Percentiles rank a stretch among this genome's conserved stretches.
phyloP scores from a whole-genome alignment of 495 filamentous ascomycete species.

The Annulohypoxylon moriforme region DNA sequence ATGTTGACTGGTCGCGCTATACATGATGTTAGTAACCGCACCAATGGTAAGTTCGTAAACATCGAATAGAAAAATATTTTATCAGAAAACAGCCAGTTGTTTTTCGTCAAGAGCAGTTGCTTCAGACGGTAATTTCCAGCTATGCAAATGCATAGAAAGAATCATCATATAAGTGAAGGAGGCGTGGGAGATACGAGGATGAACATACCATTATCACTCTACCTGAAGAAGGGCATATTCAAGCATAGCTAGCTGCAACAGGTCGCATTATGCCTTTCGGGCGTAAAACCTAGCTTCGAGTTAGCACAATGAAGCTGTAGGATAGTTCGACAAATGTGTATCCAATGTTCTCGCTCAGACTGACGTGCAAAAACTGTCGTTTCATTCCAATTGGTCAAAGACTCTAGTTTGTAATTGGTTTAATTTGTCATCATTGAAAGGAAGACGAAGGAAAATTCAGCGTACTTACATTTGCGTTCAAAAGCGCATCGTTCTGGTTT shows the following conservation, averaged over 20 bases:
- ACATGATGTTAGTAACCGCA: slow-evolving; percentile 17
- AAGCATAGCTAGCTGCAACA: not conserved
- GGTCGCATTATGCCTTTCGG: not conserved
- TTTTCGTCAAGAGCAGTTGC: slow-evolving; percentile 77
- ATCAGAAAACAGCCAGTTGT: slow-evolving; percentile 94
- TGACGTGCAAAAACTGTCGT: slow-evolving; percentile 99
- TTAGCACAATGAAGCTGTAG: slow-evolving; percentile 42
- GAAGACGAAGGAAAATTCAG: slow-evolving; percentile 6
- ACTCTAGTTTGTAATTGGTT: slow-evolving; percentile 99
- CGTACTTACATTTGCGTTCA: slow-evolving; percentile 40
- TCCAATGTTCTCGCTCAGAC: slow-evolving; percentile 74
- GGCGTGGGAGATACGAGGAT: not conserved
- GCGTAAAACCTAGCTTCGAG: slow-evolving; percentile 22
- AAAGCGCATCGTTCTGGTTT: not conserved
- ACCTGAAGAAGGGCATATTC: not conserved
- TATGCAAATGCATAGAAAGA: slow-evolving; percentile 80
- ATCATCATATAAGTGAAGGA: slow-evolving; percentile 74
- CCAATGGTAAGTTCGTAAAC: not conserved
- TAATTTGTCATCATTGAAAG: slow-evolving; percentile 67
- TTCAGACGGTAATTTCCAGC: slow-evolving; percentile 99
- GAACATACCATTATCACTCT: slow-evolving; percentile 27
- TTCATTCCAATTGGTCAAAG: slow-evolving; percentile 99
- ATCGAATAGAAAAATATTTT: slow-evolving; percentile 35
- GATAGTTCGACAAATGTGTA: slow-evolving; percentile 17
- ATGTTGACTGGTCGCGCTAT: not conserved